Base-by-base conservation (phyloP, 768 basidiomycete species). In the Naganishia onofrii region DNA sequence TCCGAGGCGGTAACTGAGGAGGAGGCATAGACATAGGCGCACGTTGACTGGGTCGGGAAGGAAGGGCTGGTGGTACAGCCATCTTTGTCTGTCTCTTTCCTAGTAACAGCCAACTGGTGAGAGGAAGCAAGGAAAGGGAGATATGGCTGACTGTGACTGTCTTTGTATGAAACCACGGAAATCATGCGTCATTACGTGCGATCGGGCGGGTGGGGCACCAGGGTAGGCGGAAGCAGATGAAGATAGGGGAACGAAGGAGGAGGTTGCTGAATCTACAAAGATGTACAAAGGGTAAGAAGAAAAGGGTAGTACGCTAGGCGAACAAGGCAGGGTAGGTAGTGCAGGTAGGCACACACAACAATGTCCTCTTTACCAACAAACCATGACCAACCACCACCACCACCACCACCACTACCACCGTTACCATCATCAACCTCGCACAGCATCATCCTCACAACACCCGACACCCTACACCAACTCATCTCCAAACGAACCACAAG, bases 401-500 rank as follows among this genome's bases (percentile, higher is more conserved):
- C 32, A 19, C 55, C 34, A 36, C 26, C 21, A 21, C 57, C 23
- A 17, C 56, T 3, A 17, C 32, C 28, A 36, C 32, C n/a, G n/a
- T n/a, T n/a, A n/a, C n/a, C n/a, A n/a, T n/a, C n/a, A n/a, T n/a
- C n/a, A 36, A 36, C 12, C 12, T 36, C 34, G 4, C 12, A 4
- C 34, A 36, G 34, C 34, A 36, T 5, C 34, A 36, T 12, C 57
- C n/a, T 58, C 57, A 58, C 57, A 7, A 36, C 57, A 3, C 57
- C 34, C 26, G 34, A 38, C 38, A 36, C 57, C 15, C 57, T 63
- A 0, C 9, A 23, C 9, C 38, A 29, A 1, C 23, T 63, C 5
- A 44, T 63, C 19, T 54, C 60, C 7, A 72, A 69, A 51, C 67
- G 71, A 10, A 72, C 71, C 31, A 57, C 67, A 21, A 65, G 60